A percentile compares a stretch with the other conserved stretches of the same genome.
Conservation (phyloP, 2,329 filamentous ascomycete genomes). For the Trichoderma sp. region DNA sequence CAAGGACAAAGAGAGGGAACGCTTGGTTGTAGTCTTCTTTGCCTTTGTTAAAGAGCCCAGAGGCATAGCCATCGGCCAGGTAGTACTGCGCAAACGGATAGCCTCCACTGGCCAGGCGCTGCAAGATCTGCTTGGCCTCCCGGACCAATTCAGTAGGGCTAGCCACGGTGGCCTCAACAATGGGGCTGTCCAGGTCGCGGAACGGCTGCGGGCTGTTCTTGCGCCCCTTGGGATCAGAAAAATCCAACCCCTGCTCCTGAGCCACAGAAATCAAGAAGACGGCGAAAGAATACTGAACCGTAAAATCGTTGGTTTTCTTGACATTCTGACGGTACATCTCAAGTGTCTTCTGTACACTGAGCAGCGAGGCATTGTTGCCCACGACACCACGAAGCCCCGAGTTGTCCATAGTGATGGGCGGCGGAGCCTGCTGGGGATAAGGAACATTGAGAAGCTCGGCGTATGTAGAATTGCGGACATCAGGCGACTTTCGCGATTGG, state of each 20-base stretch:
- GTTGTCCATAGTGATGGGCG: slow-evolving; percentile 75
- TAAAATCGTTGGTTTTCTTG: slow-evolving; percentile 91
- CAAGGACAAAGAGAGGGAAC: slow-evolving; percentile 88
- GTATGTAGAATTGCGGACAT: slow-evolving; percentile 55
- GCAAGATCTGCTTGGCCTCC: slow-evolving; percentile 87
- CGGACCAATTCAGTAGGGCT: slow-evolving; percentile 70
- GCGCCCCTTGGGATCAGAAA: slow-evolving; percentile 47
- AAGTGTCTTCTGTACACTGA: slow-evolving; percentile 89
- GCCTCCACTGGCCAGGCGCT: slow-evolving; percentile 79
- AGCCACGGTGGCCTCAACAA: slow-evolving; percentile 47
- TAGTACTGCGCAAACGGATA: slow-evolving; percentile 99
- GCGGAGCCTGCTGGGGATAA: slow-evolving; percentile 74
- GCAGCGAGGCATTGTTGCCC: slow-evolving; percentile 85
- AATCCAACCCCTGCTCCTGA: slow-evolving; percentile 68
- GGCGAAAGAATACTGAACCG: slow-evolving; percentile 94
- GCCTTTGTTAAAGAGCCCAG: slow-evolving; percentile 91
- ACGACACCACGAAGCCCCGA: slow-evolving; percentile 75
- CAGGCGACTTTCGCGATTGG: slow-evolving; percentile 57
- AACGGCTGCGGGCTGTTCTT: slow-evolving; percentile 50
- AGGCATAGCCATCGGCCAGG: slow-evolving; percentile 89
- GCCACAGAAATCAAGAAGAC: slow-evolving; percentile 90
- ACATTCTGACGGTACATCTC: slow-evolving; percentile 98
- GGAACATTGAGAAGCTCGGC: slow-evolving; percentile 66
- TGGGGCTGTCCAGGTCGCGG: slow-evolving; percentile 50
- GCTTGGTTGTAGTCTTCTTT: slow-evolving; percentile 90